Base-by-base conservation (phyloP, 441 rosid species). In the Isatis lusitanica region DNA sequence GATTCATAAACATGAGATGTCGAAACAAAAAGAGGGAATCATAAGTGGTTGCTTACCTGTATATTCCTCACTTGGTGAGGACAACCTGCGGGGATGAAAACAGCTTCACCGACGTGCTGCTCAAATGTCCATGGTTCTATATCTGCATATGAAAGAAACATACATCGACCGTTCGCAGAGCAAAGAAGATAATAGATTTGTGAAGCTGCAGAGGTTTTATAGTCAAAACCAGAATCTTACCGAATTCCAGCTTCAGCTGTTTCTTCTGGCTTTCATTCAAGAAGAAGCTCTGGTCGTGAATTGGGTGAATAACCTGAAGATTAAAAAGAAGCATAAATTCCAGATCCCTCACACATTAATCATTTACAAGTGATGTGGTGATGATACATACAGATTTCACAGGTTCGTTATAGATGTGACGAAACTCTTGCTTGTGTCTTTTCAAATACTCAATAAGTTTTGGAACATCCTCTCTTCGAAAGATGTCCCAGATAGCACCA, bases 21-120 rank as follows among this genome's bases (percentile, higher is more conserved):
- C 11, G 31, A 70, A 39, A 44, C 7, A 56, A 33, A 52, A 9
- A 36, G 7, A 33, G 1, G 33, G 71, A 26, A 15, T 33, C 13
- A 12, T 8, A 1, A 42, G 3, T 11, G 6, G 26, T 66, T 43
- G 51, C 52, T 35, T 56, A 89, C 99, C 91, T 87, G 90, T 60
- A 81, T 89, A 64, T 95, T 95, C 59, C 98, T 79, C 40, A 95
- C 99, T 87, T 95, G 99, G 74, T 95, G 98, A 4, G 99, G 99
- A 80, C 99, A 94, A 56, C 99, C 99, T 2, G 94, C 96, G 4
- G 98, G 98, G 58, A 94, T 94, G 56, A 92, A 90, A 17, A 92
- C 94, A 43, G 98, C 99, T 64, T 92, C 98, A 5, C 99, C 98
- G 5, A 89, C 82, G 35, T 68, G 76, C 64, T 92, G 99, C 61